phyloP scores from a whole-genome alignment of 2,329 filamentous ascomycete species.

The Didymella lethalis region DNA sequence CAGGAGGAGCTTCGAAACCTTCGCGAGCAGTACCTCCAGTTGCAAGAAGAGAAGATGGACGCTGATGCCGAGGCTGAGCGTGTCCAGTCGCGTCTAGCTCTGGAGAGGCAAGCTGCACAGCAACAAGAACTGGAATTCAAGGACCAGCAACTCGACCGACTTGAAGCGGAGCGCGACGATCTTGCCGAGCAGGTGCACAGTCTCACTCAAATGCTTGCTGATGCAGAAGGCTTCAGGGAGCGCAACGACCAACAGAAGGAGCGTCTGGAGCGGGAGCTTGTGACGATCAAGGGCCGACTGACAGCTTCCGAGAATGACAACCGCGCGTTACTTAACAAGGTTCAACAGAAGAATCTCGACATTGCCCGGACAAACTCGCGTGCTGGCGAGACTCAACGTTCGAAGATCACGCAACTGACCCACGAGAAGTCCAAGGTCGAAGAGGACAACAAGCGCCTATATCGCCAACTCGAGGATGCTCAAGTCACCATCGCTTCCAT shows the following conservation, averaged over 20 bases:
- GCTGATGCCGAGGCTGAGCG: conserved; percentile 83
- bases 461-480: conserved; percentile 84
- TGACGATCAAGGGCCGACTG: conserved; percentile 87
- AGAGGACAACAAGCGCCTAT: conserved; percentile 80
- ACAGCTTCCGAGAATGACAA: conserved; percentile 97
- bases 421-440: conserved; percentile 84
- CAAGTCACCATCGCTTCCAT: conserved; percentile 83
- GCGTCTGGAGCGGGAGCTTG: conserved; percentile 86
- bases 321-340: conserved; percentile 90
- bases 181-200: conserved; percentile 83
- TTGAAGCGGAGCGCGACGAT: conserved; percentile 79
- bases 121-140: conserved; percentile 82
- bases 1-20: conserved; percentile 84
- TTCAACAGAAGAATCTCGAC: conserved; percentile 96
- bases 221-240: conserved; percentile 87
- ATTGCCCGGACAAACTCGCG: conserved; percentile 89
- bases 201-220: conserved; percentile 84
- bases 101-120: conserved; percentile 80
- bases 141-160: conserved; percentile 76
- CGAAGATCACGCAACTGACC: conserved; percentile 77
- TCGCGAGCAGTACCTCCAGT: conserved; percentile 81
- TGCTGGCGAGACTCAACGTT: conserved; percentile 82
- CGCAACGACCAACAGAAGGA: conserved; percentile 95
- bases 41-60: conserved; percentile 84
- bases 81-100: conserved; percentile 77